Evolutionary conservation across 1,284 basidiomycete species (phyloP), one percentile per base, ranked within the genome.

Genomic region (Chondrostereum purpureum): DNA sequence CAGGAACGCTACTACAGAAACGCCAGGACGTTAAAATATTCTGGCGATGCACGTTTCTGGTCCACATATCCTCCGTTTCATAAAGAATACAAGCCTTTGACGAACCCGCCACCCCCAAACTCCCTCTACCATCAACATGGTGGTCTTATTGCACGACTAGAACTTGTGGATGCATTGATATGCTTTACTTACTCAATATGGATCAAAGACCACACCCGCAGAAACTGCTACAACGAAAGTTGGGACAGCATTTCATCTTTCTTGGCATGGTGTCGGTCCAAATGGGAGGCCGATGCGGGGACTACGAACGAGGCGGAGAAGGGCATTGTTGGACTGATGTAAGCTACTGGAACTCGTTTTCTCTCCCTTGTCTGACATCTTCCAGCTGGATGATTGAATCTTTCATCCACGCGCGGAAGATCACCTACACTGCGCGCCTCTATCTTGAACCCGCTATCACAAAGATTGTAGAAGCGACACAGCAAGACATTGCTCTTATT

Each of bases 321-420:
- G 64, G 81, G 81, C 33, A 80, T 88, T 45, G 60, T 82, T 53
- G 84, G 84, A 50, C 70, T 88, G 63, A 83, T 88, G 84, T 86
- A 75, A 71, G 84, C 51, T 46, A 22, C 54, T 52, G 54, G 45
- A 56, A 35, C 50, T 55, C 55, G 57, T 57, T 62, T 54, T 66
- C 53, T 58, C 58, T 39, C 54, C 55, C 56, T 49, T 50, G 48
- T 50, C 49, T 43, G 59, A 59, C 53, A 42, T 49, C 52, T 50
- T 40, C 50, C 67, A 88, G 85, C 55, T 78, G 63, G 60, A 80
- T 87, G 80, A 75, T 88, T 57, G 78, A 85, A 60, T 78, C 70
- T 11, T 87, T 78, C 61, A 83, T 87, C 54, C 69, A 77, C 51
- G 73, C 70, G 24, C 75, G 82, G 53, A 78, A 77, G 58, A 64